These are phyloP conservation scores for Russula dissimulans DNA, from an alignment of 768 basidiomycete genomes.

Conservation along the genomic window DNA sequence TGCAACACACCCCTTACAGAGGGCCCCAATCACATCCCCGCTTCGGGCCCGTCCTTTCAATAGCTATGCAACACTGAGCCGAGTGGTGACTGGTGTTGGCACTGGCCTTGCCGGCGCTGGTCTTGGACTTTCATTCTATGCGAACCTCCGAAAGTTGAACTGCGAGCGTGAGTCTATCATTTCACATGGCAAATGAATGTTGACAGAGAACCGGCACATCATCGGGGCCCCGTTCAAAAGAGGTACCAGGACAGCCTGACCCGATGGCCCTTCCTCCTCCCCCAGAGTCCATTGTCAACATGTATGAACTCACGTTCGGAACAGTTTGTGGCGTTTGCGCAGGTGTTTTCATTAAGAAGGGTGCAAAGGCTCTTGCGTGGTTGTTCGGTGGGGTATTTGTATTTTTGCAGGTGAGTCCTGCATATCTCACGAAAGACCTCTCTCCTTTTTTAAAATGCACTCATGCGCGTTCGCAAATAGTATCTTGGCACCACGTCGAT, in stretches of 20 bases:
- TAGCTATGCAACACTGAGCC: too few species aligned
- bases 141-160: conserved; percentile 1
- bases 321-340: conserved; percentile 83
- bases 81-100: neutral
- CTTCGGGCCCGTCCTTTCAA: neutral
- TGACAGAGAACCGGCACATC: neutral
- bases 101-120: conserved; percentile 6
- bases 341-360: conserved; percentile 92
- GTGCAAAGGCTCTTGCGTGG: conserved; percentile 76
- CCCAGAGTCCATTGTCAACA: conserved; percentile 64
- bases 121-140: conserved; percentile 4
- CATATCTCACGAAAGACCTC: neutral
- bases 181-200: neutral
- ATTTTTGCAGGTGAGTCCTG: conserved; percentile 64
- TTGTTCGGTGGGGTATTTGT: conserved; percentile 87
- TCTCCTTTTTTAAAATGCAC: neutral
- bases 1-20: neutral
- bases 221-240: neutral
- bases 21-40: neutral
- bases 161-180: conserved; percentile 10
- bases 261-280: conserved; percentile 36
- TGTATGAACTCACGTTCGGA: conserved; percentile 81
- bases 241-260: neutral
- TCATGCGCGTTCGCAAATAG: conserved; percentile 32
- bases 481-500: conserved; percentile 69